A percentile compares a stretch with the other conserved stretches of the same genome.
These are phyloP conservation scores for Solanum lycopersicoides DNA, from an alignment of 257 asterid species.

Conservation along the genomic window DNA sequence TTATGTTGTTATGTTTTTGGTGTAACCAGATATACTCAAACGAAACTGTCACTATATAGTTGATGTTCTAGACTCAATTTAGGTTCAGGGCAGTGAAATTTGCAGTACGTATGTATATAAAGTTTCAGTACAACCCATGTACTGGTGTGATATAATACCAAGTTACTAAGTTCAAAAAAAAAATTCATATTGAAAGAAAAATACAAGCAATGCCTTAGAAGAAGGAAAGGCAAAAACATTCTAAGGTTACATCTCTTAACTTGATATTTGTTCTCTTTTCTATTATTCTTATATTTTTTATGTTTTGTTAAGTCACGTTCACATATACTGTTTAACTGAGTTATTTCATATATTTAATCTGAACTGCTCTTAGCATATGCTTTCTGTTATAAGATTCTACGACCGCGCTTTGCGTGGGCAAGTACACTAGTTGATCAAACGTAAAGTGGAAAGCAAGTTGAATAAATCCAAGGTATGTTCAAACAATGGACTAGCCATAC, in stretches of 20 bases:
- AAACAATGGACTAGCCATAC: constrained; percentile 23
- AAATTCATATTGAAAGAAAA: neutral
- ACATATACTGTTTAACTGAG: neutral
- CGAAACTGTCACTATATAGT: too few relatives aligned
- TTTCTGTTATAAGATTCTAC: neutral
- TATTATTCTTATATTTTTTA: neutral
- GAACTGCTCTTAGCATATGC: neutral
- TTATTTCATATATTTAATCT: neutral
- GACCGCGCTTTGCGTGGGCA: neutral
- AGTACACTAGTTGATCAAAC: neutral
- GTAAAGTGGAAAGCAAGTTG: neutral
- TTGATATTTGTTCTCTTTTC: neutral
- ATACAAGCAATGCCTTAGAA: neutral
- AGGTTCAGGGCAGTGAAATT: too few relatives aligned
- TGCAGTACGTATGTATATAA: too few relatives aligned
- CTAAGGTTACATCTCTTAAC: neutral
- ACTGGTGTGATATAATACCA: too few relatives aligned
- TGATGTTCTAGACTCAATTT: too few relatives aligned
- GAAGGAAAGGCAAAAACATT: neutral
- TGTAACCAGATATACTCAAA: too few relatives aligned
- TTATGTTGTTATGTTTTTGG: too few relatives aligned
- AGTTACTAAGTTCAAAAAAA: too few relatives aligned
- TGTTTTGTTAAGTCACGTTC: neutral
- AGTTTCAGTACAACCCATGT: too few relatives aligned
- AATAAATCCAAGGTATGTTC: neutral